Base-by-base conservation (phyloP, 1,139 yeast genomes). In the Scheffersomyces lignicola region DNA sequence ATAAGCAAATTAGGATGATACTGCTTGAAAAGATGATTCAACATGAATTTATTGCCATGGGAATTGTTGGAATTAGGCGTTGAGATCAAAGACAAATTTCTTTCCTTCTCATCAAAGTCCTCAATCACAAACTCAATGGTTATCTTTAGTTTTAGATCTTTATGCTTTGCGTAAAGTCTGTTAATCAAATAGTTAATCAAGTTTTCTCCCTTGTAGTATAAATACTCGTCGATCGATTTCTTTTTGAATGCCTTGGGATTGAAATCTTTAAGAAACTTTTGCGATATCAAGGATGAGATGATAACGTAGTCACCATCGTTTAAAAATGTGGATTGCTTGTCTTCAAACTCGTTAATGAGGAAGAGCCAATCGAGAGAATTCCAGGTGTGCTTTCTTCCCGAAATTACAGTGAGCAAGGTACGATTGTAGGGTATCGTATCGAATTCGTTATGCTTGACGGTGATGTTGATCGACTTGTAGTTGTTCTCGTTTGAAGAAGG, bases 61-160 rank as follows among this genome's bases (percentile, higher is more conserved):
- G 42, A 35, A 7, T 32, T 24, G 24, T 47, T 46, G 3, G 40
- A 36, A 8, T 38, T 12, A 10, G 29, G 29, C 4, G 29, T 26
- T 7, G 18, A 15, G 6, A 26, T 26, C 10, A 26, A 26, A 13
- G 31, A 21, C 24, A 21, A 27, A 13, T 29, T 18, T 8, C 37
- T 36, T 10, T 37, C 44, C 16, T 33, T 36, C 31, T 48, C 52
- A 34, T 62, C 16, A 20, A 20, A 20, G n/a, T 24, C 28, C 18
- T 26, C 69, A 21, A 62, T 43, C 11, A 78, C 72, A 41, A 79
- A 64, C 45, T 79, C 85, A 10, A 80, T 73, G 0, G 83, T 76
- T 7, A 80, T 56, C 41, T 73, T 73, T 27, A 78, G 51, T 29
- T 58, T 60, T 37, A 72, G 57, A 27, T 61, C 52, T 13, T 43